A percentile compares a stretch with the other conserved stretches of the same genome.
Evolutionary conservation across 225 moss, liverwort and hornwort species (phyloP).

Genomic region (Bryoerythrophyllum caledonicum): DNA sequence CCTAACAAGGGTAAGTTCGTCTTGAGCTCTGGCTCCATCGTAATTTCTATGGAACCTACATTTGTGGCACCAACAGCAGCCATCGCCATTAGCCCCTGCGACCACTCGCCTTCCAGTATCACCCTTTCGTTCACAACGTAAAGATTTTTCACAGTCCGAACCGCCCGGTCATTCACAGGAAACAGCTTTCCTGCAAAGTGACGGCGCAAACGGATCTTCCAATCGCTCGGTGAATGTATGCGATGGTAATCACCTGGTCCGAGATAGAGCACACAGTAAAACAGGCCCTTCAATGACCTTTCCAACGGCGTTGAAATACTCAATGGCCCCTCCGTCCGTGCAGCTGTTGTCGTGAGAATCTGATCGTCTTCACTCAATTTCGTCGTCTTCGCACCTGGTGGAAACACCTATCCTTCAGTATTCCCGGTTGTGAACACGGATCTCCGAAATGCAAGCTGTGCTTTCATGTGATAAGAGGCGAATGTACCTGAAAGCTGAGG

Average conservation of each 20-base stretch:
- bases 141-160: slow-evolving; percentile 75
- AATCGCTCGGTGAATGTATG: slow-evolving; percentile 85
- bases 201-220: slow-evolving; percentile 79
- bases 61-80: slow-evolving; percentile 96
- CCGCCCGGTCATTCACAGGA: slow-evolving; percentile 93
- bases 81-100: slow-evolving; percentile 95
- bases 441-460: not conserved
- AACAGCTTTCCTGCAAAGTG: slow-evolving; percentile 87
- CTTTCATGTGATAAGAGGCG: not conserved
- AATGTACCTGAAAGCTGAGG: slow-evolving; percentile 63
- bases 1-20: slow-evolving; percentile 69
- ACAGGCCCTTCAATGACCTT: slow-evolving; percentile 59
- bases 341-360: slow-evolving; percentile 24
- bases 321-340: not conserved
- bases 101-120: slow-evolving; percentile 89
- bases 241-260: slow-evolving; percentile 97
- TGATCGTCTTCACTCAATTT: slow-evolving; percentile 34
- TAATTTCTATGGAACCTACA: slow-evolving; percentile 91
- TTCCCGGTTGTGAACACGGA: not conserved
- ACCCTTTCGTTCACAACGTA: slow-evolving; percentile 94
- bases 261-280: slow-evolving; percentile 90
- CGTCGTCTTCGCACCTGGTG: slow-evolving; percentile 39
- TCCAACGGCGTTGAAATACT: slow-evolving; percentile 24
- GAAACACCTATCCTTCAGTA: not conserved
- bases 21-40: slow-evolving; percentile 78